A percentile compares a stretch with the other conserved stretches of the same genome.
These are phyloP conservation scores for Entomortierella parvispora DNA, from an alignment of 192 early-diverging fungal genomes.

Conservation along the genomic window DNA sequence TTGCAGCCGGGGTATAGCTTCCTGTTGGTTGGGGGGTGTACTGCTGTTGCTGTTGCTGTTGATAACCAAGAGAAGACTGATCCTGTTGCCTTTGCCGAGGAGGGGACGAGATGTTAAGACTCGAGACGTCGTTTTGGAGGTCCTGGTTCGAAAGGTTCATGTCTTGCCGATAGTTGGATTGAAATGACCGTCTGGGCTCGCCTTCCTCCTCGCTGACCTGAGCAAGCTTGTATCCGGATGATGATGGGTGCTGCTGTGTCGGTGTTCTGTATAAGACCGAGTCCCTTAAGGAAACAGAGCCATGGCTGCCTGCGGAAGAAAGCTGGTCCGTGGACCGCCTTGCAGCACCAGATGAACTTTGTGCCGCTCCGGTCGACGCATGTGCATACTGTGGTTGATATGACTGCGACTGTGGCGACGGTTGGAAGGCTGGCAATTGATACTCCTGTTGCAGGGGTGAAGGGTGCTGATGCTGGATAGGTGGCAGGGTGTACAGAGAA, in stretches of 20 bases:
- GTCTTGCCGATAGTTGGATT: constrained; percentile 14
- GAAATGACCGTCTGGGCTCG: constrained; percentile 39
- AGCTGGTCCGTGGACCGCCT: constrained; percentile 31
- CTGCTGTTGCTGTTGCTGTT: constrained; percentile 19
- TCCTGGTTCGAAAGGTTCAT: constrained; percentile 11
- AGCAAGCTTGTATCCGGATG: constrained; percentile 6
- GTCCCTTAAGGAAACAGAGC: constrained; percentile 16
- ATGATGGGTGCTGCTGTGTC: constrained; percentile 11
- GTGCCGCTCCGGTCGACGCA: too few relatives aligned
- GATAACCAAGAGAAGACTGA: neutral
- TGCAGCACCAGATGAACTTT: constrained; percentile 17
- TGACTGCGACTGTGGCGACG: neutral
- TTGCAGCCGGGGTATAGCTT: neutral
- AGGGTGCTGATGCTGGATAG: constrained; percentile 27
- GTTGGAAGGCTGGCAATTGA: neutral
- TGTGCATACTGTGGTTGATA: constrained; percentile 19
- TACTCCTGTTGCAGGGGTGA: neutral
- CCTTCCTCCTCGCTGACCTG: constrained; percentile 34
- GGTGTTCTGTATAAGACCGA: constrained; percentile 15
- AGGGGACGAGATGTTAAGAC: constrained; percentile 47
- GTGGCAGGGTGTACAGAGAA: constrained; percentile 10
- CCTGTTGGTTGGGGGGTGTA: neutral
- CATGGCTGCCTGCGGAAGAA: constrained; percentile 13
- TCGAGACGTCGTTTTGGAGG: constrained; percentile 42
- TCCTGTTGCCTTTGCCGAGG: constrained; percentile 28